Conservation (phyloP, 2,329 filamentous ascomycete species). For the Alternaria sp. region DNA sequence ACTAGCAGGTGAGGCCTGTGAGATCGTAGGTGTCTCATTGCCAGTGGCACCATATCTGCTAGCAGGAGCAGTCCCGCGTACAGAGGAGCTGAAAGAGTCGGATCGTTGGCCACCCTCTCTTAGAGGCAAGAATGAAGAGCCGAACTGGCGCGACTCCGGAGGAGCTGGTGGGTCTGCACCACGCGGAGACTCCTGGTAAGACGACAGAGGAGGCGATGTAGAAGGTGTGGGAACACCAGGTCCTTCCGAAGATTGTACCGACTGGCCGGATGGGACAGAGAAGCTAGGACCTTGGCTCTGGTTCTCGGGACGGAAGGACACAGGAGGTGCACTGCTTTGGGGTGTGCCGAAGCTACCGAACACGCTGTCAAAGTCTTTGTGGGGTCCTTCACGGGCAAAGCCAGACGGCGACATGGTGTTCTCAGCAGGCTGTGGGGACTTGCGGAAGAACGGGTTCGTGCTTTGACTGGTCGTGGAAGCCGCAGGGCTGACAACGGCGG, state of each 20-base stretch:
- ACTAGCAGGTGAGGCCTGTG: constrained; percentile 53
- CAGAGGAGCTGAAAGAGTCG: constrained; percentile 79
- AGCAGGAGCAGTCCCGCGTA: constrained; percentile 77
- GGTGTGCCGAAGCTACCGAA: constrained; percentile 73
- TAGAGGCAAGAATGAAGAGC: constrained; percentile 78
- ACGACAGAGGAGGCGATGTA: constrained; percentile 68
- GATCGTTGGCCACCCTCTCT: constrained; percentile 63
- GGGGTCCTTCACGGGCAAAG: constrained; percentile 54
- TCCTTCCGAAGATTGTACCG: constrained; percentile 56
- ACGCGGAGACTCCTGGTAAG: constrained; percentile 63
- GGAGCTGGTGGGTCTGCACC: constrained; percentile 69
- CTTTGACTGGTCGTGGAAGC: constrained; percentile 69
- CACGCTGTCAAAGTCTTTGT: constrained; percentile 76
- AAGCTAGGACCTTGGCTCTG: constrained; percentile 48
- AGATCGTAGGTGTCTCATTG: constrained; percentile 57
- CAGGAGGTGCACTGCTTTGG: constrained; percentile 60
- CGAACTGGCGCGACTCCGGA: constrained; percentile 79
- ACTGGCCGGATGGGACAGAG: constrained; percentile 53
- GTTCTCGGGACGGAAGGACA: constrained; percentile 68
- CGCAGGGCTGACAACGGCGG: constrained; percentile 72
- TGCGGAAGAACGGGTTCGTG: constrained; percentile 95
- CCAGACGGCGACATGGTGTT: constrained; percentile 61
- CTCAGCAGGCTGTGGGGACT: constrained; percentile 59
- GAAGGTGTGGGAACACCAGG: constrained; percentile 68
- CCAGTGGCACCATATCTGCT: constrained; percentile 67